Conservation (phyloP, 2,329 filamentous ascomycete genomes). For the Aspergillus quadrilineatus region DNA sequence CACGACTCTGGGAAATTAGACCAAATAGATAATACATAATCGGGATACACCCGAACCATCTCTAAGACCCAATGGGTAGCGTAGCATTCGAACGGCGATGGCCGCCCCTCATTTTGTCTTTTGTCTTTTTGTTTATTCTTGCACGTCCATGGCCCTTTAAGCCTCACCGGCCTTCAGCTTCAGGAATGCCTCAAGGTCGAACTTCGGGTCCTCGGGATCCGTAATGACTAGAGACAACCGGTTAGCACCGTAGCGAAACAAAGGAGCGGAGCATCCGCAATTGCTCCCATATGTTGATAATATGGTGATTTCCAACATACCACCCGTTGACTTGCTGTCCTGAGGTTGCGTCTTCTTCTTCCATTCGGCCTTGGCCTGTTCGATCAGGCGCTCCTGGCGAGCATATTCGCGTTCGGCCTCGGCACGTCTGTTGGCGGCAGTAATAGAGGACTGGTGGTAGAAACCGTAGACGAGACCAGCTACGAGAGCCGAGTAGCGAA, state of each 20-base stretch:
- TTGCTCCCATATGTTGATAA: background rate
- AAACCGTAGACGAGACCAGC: slow-evolving; percentile 93
- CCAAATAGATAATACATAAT: slow-evolving; percentile 46
- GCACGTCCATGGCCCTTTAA: slow-evolving; percentile 28
- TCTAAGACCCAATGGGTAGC: slow-evolving; percentile 37
- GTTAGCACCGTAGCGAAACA: slow-evolving; percentile 22
- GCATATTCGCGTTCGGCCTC: slow-evolving; percentile 79
- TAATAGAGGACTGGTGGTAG: slow-evolving; percentile 85
- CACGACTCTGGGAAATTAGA: slow-evolving; percentile 41
- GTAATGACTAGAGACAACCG: slow-evolving; percentile 57
- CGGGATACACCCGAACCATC: slow-evolving; percentile 33
- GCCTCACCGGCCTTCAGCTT: slow-evolving; percentile 57
- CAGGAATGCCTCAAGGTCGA: slow-evolving; percentile 87
- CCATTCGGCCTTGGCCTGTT: slow-evolving; percentile 89
- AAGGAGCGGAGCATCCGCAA: background rate
- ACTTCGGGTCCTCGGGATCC: slow-evolving; percentile 81
- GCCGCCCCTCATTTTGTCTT: slow-evolving; percentile 31
- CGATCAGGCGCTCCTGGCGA: slow-evolving; percentile 87
- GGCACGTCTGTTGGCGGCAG: slow-evolving; percentile 65
- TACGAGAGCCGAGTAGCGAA: slow-evolving; percentile 93
- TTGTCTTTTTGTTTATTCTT: slow-evolving; percentile 14
- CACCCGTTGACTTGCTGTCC: slow-evolving; percentile 40
- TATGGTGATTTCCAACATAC: slow-evolving; percentile 30
- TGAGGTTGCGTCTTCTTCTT: slow-evolving; percentile 68
- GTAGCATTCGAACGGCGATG: slow-evolving; percentile 27